These are phyloP conservation scores for Neoboletus brunneissimus DNA, from an alignment of 768 basidiomycete species.

Conservation along the genomic window DNA sequence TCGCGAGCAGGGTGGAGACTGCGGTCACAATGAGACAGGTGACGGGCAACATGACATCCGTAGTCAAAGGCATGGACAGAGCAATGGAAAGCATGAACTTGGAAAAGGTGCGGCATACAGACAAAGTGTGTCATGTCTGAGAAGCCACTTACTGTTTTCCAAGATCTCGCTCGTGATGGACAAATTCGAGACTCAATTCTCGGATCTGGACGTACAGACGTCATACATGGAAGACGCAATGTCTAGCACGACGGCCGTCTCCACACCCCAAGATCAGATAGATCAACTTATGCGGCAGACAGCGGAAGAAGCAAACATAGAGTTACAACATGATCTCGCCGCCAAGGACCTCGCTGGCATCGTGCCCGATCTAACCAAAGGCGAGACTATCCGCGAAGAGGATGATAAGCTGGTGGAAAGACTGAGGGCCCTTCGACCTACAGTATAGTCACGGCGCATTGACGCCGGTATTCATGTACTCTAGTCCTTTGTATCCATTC, in stretches of 20 bases:
- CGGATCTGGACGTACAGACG: slow-evolving; percentile 97
- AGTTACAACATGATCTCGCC: slow-evolving; percentile 87
- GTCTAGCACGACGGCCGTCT: slow-evolving; percentile 86
- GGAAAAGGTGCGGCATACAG: slow-evolving; percentile 65
- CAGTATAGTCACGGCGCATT: slow-evolving; percentile 39
- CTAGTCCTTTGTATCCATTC: slow-evolving; percentile 1
- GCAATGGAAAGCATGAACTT: slow-evolving; percentile 99
- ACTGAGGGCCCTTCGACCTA: slow-evolving; percentile 82
- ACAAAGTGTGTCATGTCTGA: background rate
- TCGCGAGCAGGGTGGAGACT: slow-evolving; percentile 94
- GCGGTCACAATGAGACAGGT: slow-evolving; percentile 98
- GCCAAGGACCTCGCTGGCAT: slow-evolving; percentile 52
- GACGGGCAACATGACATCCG: slow-evolving; percentile 94
- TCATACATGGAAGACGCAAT: slow-evolving; percentile 98
- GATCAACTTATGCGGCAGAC: slow-evolving; percentile 89
- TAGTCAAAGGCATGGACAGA: slow-evolving; percentile 97
- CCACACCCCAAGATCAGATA: slow-evolving; percentile 96
- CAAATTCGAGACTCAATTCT: slow-evolving; percentile 95
- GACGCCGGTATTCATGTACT: slow-evolving; percentile 8
- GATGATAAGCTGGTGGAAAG: slow-evolving; percentile 82
- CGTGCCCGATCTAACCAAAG: slow-evolving; percentile 54
- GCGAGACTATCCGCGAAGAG: slow-evolving; percentile 66
- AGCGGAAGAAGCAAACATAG: slow-evolving; percentile 95
- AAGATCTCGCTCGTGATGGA: slow-evolving; percentile 99
- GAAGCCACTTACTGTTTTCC: background rate